Evolutionary conservation across 75 land plant species (phyloP), one percentile per base, ranked within the genome.

Genomic region (Pinus taeda): DNA sequence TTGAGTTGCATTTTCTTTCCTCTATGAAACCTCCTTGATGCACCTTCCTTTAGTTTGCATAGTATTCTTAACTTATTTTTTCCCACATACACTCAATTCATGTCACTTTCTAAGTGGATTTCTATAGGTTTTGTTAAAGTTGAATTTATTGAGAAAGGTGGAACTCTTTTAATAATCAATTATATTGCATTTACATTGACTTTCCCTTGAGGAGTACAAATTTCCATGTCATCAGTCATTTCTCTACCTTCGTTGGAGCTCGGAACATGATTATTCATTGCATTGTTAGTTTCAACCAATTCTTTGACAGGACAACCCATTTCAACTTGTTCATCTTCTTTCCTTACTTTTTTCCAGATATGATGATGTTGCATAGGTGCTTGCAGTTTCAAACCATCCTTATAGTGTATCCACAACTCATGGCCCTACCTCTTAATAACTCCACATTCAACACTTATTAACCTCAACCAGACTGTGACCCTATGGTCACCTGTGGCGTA

Each of bases 91-190:
- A 57, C 57, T 57, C 4, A 60, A 57, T 26, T 49, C 75, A 15
- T 26, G 57, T 11, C 81, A 82, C 71, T 91, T 42, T 90, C 93
- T 76, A 91, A 75, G 18, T 84, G 81, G 74, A 90, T 88, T 64
- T 87, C 90, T 61, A 90, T 91, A 53, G 93, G 90, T 61, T 84
- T 91, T 86, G 89, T 85, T 37, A 88, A 77, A 49, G 85, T 91
- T 65, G 90, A 88, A 57, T 73, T 73, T 60, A 79, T 85, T 57
- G 78, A 57, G 62, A 70, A 56, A 69, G 76, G 74, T 72, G 29
- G 45, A 8, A 69, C 13, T 8, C 55, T 36, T 69, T 69, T 69
- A 42, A 9, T 9, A 69, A 14, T 69, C 53, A 15, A 20, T 4
- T 42, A 53, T 20, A 14, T 3, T 42, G 49, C n/a, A 69, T 37